A percentile compares a stretch with the other conserved stretches of the same genome.
Conservation (phyloP, 371 early-diverging fungal genomes). For the Zopfochytrium polystomum region DNA sequence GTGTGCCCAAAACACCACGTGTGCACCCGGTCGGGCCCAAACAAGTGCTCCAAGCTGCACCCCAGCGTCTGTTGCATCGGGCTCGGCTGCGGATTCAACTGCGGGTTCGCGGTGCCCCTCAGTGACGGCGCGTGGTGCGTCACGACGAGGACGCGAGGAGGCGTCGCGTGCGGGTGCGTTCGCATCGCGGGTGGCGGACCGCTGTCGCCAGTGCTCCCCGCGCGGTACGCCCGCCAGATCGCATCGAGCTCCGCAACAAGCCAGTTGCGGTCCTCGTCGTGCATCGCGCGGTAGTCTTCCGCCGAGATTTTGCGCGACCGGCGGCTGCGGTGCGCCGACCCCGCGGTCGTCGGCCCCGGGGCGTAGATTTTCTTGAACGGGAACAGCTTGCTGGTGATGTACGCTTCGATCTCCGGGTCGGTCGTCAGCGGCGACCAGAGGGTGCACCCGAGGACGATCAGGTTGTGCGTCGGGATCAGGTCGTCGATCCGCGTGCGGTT, state of each 20-base stretch:
- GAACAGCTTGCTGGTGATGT: too few species aligned
- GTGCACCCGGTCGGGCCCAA: neutral
- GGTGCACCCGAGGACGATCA: constrained; percentile 3
- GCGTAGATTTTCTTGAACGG: constrained; percentile 1
- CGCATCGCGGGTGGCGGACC: too few species aligned
- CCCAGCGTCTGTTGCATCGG: neutral
- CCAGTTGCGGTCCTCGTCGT: neutral
- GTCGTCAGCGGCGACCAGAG: constrained; percentile 2
- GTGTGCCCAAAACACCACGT: constrained; percentile 10
- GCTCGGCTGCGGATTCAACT: neutral
- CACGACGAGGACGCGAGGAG: neutral
- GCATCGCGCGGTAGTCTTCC: constrained; percentile 1
- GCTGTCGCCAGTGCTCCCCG: too few species aligned
- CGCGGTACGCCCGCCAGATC: neutral
- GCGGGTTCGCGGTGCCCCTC: neutral
- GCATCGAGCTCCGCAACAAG: neutral
- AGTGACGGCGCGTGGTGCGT: constrained; percentile 5
- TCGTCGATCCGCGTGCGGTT: neutral
- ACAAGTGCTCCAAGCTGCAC: neutral
- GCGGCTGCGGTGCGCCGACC: too few species aligned
- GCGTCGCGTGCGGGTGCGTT: too few species aligned
- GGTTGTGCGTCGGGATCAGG: neutral
- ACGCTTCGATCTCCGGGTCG: neutral
- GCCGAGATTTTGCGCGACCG: neutral
- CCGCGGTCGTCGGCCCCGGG: neutral